Evolutionary conservation across 106 monocot species (phyloP).

Genomic region (Phalaenopsis equestris): DNA sequence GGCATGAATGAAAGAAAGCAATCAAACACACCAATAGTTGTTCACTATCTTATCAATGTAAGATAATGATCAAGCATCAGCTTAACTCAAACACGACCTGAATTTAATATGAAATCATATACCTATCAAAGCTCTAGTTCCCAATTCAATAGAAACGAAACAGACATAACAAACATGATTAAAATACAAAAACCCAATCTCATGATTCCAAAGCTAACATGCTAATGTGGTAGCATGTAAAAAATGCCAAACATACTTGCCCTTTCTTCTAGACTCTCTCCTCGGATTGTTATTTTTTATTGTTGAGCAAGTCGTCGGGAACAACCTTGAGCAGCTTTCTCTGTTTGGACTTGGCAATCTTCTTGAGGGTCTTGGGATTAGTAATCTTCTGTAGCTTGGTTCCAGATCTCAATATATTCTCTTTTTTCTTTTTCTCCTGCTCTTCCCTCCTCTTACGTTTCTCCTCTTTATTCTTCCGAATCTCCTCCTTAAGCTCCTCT

Average conservation of each 20-base stretch:
- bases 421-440: slow-evolving; percentile 93
- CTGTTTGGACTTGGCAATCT: slow-evolving; percentile 93
- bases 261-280: neutral
- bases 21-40: neutral
- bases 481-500: slow-evolving; percentile 90
- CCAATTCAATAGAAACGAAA: neutral
- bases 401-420: slow-evolving; percentile 67
- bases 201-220: neutral
- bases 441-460: slow-evolving; percentile 81
- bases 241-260: neutral
- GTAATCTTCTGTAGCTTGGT: slow-evolving; percentile 77
- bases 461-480: slow-evolving; percentile 62
- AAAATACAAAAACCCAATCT: neutral
- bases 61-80: neutral
- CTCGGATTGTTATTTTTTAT: neutral
- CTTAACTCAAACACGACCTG: neutral
- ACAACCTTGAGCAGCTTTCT: slow-evolving; percentile 78
- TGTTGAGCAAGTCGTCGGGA: slow-evolving; percentile 52
- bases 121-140: too few species aligned
- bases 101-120: neutral
- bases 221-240: neutral
- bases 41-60: neutral
- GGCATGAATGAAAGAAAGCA: neutral
- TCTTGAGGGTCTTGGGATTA: slow-evolving; percentile 88
- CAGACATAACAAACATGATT: neutral